Conservation (phyloP, 805 yeast genomes). For the Candida silvicultrix region DNA sequence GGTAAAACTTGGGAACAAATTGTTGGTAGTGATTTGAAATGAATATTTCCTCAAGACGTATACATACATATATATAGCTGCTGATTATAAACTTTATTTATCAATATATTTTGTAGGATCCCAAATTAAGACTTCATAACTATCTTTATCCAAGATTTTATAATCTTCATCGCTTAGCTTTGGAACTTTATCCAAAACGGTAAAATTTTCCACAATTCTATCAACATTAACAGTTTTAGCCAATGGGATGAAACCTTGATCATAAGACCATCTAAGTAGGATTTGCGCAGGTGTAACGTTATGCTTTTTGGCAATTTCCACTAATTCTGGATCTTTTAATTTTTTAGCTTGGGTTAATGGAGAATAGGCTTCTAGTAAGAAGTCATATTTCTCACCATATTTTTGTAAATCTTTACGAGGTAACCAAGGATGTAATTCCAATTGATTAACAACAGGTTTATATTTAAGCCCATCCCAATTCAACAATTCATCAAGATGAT, state of each 20-base stretch:
- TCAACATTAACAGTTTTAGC: constrained; percentile 33
- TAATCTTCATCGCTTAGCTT: not conserved
- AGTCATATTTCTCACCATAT: constrained; percentile 35
- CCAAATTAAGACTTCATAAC: constrained; percentile 4
- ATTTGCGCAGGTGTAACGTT: constrained; percentile 39
- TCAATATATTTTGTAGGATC: constrained; percentile 2
- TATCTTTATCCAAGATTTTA: not conserved
- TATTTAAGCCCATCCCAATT: constrained; percentile 43
- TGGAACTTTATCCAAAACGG: constrained; percentile 22
- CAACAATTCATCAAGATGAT: constrained; percentile 52
- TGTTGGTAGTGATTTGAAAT: constrained; percentile 48
- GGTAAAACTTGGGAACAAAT: constrained; percentile 84
- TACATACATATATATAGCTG: no score
- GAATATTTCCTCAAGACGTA: not conserved
- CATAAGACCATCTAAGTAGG: constrained; percentile 46
- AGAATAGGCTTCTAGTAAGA: constrained; percentile 48
- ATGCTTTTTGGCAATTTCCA: constrained; percentile 31
- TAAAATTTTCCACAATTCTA: constrained; percentile 32
- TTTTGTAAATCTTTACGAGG: constrained; percentile 30
- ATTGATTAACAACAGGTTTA: constrained; percentile 67
- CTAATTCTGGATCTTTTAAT: constrained; percentile 37
- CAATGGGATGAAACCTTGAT: constrained; percentile 48
- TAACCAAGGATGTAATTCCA: constrained; percentile 45
- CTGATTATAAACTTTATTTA: no score
- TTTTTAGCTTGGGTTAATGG: constrained; percentile 49